Percentiles rank a stretch among this genome's conserved stretches.
Conservation (phyloP, 2,329 filamentous ascomycete species). For the Diaporthe velutina region DNA sequence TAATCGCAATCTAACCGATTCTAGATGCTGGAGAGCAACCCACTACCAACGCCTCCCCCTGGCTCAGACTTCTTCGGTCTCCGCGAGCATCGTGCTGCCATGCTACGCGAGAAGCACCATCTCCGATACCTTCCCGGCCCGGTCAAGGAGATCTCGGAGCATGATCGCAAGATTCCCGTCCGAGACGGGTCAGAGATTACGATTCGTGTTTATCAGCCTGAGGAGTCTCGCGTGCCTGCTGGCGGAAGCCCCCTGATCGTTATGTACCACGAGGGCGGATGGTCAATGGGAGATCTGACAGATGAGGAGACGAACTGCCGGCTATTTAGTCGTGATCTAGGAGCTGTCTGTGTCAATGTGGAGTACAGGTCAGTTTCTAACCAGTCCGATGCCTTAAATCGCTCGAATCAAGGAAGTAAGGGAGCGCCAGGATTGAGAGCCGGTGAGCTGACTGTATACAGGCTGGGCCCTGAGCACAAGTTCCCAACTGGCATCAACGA, state of each 20-base stretch:
- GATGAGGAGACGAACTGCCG: slow-evolving; percentile 50
- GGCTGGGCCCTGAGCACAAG: slow-evolving; percentile 59
- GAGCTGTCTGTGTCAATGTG: slow-evolving; percentile 56
- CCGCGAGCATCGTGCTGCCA: slow-evolving; percentile 44
- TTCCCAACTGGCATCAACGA: slow-evolving; percentile 60
- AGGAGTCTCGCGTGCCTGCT: slow-evolving; percentile 7
- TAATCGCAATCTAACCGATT: not conserved
- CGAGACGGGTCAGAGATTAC: slow-evolving; percentile 50
- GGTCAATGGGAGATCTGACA: slow-evolving; percentile 49
- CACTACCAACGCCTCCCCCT: slow-evolving; percentile 42
- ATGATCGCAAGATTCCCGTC: slow-evolving; percentile 49
- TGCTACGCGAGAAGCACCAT: slow-evolving; percentile 46
- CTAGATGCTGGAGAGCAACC: slow-evolving; percentile 2
- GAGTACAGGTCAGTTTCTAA: slow-evolving; percentile 51
- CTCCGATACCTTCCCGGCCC: slow-evolving; percentile 46
- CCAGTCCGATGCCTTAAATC: no score
- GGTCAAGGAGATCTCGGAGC: slow-evolving; percentile 45
- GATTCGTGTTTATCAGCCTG: slow-evolving; percentile 50
- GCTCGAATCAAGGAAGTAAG: not conserved
- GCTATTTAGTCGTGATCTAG: slow-evolving; percentile 48
- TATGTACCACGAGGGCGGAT: slow-evolving; percentile 52
- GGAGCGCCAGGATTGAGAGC: not conserved
- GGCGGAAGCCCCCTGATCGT: slow-evolving; percentile 48
- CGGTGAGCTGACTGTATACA: not conserved
- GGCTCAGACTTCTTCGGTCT: slow-evolving; percentile 42